A percentile compares a stretch with the other conserved stretches of the same genome.
phyloP scores from a whole-genome alignment of 768 basidiomycete genomes.

The Boletus eberwhitei region DNA sequence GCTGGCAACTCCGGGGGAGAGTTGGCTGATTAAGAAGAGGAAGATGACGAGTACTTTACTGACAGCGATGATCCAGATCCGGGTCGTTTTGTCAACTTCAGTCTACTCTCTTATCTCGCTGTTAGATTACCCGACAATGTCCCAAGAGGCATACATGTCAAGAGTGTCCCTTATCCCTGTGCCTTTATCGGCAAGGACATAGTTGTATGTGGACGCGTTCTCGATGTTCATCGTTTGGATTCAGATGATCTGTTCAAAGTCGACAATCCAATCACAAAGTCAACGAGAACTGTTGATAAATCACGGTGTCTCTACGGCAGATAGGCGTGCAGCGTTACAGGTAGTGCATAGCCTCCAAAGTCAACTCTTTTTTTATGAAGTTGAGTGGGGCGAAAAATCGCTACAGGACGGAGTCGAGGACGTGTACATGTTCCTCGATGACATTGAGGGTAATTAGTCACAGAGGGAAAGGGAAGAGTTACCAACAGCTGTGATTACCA shows the following conservation, averaged over 20 bases:
- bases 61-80: conserved; percentile 64
- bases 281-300: conserved; percentile 78
- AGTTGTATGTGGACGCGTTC: conserved; percentile 56
- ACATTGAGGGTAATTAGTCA: conserved; percentile 60
- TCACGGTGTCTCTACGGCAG: conserved; percentile 69
- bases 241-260: conserved; percentile 43
- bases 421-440: conserved; percentile 90
- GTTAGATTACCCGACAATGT: conserved; percentile 89
- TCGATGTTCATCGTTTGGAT: background rate
- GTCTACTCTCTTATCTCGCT: conserved; percentile 83
- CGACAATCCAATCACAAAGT: conserved; percentile 83
- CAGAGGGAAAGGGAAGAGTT: conserved; percentile 63
- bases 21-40: conserved; percentile 26
- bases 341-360: conserved; percentile 88
- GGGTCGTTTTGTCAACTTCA: conserved; percentile 81
- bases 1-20: conserved; percentile 17
- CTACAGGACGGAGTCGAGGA: conserved; percentile 88
- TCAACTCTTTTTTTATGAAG: conserved; percentile 94
- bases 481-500: conserved; percentile 87
- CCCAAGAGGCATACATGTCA: conserved; percentile 80
- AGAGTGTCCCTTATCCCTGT: conserved; percentile 86
- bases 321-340: conserved; percentile 79
- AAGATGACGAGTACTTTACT: conserved; percentile 31
- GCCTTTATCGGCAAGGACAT: conserved; percentile 95
- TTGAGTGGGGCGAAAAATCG: conserved; percentile 86